Evolutionary conservation across 177 flowering plant genomes (phyloP), one percentile per base, ranked within the genome.

Genomic region (Telopea speciosissima): DNA sequence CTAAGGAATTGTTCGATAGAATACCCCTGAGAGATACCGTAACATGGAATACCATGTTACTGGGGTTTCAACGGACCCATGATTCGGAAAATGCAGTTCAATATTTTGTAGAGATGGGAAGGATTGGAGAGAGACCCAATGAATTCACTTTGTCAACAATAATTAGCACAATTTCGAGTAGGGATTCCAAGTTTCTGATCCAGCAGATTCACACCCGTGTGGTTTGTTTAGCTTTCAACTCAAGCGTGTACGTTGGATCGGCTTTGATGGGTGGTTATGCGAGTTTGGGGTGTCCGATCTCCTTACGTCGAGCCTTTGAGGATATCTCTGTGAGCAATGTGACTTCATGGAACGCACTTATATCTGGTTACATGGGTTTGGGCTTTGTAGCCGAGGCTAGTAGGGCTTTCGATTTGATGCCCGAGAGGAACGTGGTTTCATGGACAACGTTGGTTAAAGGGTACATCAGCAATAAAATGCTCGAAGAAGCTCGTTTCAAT

Each of bases 331-430:
- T 61, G 63, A 61, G 24, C 5, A 9, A 61, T 24, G 63, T 61
- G 10, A 61, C 14, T 7, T 61, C 63, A 1, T 61, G 63, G 63
- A 61, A 61, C 26, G 63, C 63, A 10, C 8, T 61, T 28, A 61
- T 61, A 23, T 61, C 63, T 10, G 63, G 63, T 61, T 61, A 61
- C 12, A 61, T 61, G 63, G 28, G 11, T 61, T 61, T 61, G 63
- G 63, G 63, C 14, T 61, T 24, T 24, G 25, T 61, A 24, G 63
- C 63, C 11, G 63, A 61, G 63, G 63, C 26, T 61, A 5, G 26
- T 61, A 61, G 63, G 14, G 26, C 63, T 61, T 61, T 61, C 26
- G 16, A 61, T 9, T 3, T 24, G 26, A 61, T 61, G 63, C 63
- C 63, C 0, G 63, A 58, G 24, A 58, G 61, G n/a, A 58, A 58